A percentile compares a stretch with the other conserved stretches of the same genome.
These are phyloP conservation scores for Arachnomyces sp. DNA, from an alignment of 2,329 filamentous ascomycete species.

Conservation along the genomic window DNA sequence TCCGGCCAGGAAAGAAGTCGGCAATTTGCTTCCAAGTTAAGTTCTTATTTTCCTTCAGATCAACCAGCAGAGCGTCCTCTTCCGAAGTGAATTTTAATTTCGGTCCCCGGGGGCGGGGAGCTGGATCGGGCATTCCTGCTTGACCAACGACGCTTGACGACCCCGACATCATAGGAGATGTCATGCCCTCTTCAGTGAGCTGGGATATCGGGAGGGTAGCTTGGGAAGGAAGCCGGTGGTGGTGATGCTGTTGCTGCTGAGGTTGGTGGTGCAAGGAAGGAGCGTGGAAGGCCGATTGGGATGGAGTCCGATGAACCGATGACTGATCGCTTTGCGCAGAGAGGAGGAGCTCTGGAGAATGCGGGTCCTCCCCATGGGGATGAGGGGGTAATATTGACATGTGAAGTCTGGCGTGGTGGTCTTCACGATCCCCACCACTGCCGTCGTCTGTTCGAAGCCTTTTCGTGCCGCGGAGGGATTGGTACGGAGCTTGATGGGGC, in stretches of 20 bases:
- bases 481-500: slow-evolving; percentile 24
- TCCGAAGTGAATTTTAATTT: slow-evolving; percentile 93
- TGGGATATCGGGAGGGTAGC: slow-evolving; percentile 59
- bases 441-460: slow-evolving; percentile 27
- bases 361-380: slow-evolving; percentile 21
- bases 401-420: slow-evolving; percentile 22
- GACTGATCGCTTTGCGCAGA: slow-evolving; percentile 25
- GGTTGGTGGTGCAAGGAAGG: slow-evolving; percentile 38
- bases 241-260: slow-evolving; percentile 60
- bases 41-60: slow-evolving; percentile 89
- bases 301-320: slow-evolving; percentile 21
- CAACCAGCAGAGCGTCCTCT: slow-evolving; percentile 79
- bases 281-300: slow-evolving; percentile 27
- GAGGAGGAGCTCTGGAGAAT: slow-evolving; percentile 30
- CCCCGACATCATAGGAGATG: slow-evolving; percentile 45
- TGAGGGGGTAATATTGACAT: slow-evolving; percentile 27
- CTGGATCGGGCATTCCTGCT: slow-evolving; percentile 77
- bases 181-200: slow-evolving; percentile 50
- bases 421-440: slow-evolving; percentile 18
- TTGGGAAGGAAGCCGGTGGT: slow-evolving; percentile 71
- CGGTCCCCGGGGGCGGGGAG: slow-evolving; percentile 70
- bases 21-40: slow-evolving; percentile 97
- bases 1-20: slow-evolving; percentile 87
- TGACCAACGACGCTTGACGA: slow-evolving; percentile 82
- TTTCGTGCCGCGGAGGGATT: slow-evolving; percentile 25